phyloP scores from a whole-genome alignment of 495 filamentous ascomycete species.

The Amniculicola lignicola region DNA sequence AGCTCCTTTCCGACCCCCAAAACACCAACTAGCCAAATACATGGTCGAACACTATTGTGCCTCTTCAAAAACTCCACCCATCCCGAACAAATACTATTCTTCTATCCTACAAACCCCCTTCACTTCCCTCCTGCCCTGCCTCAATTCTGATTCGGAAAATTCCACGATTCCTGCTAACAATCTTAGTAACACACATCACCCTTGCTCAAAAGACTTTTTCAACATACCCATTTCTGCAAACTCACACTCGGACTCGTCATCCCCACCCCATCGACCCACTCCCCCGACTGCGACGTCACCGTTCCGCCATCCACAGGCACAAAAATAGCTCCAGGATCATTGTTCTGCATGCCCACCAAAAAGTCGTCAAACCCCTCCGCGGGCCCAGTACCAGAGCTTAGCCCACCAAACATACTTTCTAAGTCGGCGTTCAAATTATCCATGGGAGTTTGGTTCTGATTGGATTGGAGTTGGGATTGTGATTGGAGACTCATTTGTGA shows the following conservation, averaged over 20 bases:
- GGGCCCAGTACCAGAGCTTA: background rate
- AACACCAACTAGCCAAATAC: no score
- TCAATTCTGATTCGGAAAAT: no score
- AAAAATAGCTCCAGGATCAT: slow-evolving; percentile 27
- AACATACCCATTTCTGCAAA: slow-evolving; percentile 16
- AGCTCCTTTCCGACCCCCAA: no score
- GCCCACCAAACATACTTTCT: slow-evolving; percentile 14
- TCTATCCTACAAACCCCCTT: no score
- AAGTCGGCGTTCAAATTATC: slow-evolving; percentile 24
- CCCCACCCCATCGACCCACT: slow-evolving; percentile 8
- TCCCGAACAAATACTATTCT: no score
- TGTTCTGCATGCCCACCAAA: slow-evolving; percentile 14
- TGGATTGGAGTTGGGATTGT: no score
- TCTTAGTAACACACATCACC: no score
- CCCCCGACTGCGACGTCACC: background rate
- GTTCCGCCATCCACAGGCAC: slow-evolving; percentile 10
- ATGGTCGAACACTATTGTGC: no score
- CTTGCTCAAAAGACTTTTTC: no score
- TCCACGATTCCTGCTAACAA: no score
- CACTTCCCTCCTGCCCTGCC: no score
- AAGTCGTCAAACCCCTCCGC: slow-evolving; percentile 24
- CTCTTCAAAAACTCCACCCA: no score
- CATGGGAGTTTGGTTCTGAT: slow-evolving; percentile 18
- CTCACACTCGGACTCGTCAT: background rate
- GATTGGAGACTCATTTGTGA: background rate